Conservation (phyloP, 2,329 filamentous ascomycete genomes). For the Fusarium sp. region DNA sequence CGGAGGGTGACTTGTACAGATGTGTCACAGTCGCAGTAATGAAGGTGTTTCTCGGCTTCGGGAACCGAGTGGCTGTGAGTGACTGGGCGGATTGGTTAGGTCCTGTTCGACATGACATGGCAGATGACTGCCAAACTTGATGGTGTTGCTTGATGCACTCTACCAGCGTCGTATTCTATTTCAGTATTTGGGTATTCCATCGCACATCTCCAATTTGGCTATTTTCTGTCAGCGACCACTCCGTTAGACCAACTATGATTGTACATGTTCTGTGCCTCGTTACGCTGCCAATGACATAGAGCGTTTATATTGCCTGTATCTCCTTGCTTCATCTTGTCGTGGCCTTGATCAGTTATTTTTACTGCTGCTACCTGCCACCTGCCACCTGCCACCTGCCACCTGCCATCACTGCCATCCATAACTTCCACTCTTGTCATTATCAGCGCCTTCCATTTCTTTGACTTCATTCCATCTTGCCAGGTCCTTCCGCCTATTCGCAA, state of each 20-base stretch:
- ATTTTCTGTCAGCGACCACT: slow-evolving; percentile 1
- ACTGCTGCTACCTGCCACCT: neutral
- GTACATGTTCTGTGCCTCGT: slow-evolving; percentile 3
- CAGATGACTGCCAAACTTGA: slow-evolving; percentile 30
- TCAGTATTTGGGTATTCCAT: slow-evolving; percentile 21
- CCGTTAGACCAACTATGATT: slow-evolving; percentile 8
- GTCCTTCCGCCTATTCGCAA: slow-evolving; percentile 34
- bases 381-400: slow-evolving; percentile 5
- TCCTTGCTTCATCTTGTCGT: slow-evolving; percentile 10
- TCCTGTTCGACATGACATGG: slow-evolving; percentile 25
- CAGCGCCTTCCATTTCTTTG: slow-evolving; percentile 19
- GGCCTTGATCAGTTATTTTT: slow-evolving; percentile 3
- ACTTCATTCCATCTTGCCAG: neutral
- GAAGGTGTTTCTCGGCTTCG: slow-evolving; percentile 33
- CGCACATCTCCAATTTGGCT: slow-evolving; percentile 8
- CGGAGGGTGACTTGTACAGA: slow-evolving; percentile 29
- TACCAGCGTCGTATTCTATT: slow-evolving; percentile 21
- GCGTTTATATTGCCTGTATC: slow-evolving; percentile 5
- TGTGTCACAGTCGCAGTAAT: slow-evolving; percentile 25
- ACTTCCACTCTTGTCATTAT: slow-evolving; percentile 2
- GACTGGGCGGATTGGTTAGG: slow-evolving; percentile 35
- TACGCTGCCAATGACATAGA: slow-evolving; percentile 9
- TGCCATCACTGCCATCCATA: slow-evolving; percentile 31
- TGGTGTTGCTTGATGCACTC: slow-evolving; percentile 33
- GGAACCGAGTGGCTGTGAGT: slow-evolving; percentile 30